A percentile compares a stretch with the other conserved stretches of the same genome.
These are phyloP conservation scores for Echeveria elegans DNA, from an alignment of 164 flowering plant genomes.

Conservation along the genomic window DNA sequence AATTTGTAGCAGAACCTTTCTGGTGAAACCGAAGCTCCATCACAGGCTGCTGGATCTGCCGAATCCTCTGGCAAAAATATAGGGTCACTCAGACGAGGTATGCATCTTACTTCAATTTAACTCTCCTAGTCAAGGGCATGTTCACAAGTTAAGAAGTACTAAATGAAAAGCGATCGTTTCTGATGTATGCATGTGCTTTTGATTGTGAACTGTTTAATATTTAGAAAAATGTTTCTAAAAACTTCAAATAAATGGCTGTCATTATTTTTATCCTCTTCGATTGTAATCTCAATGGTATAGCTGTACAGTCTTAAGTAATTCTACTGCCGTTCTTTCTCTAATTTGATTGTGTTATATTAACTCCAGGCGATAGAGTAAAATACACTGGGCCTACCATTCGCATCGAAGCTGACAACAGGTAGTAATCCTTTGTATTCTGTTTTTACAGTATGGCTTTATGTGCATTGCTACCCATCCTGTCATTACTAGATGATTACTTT, in stretches of 20 bases:
- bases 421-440: constrained; percentile 1
- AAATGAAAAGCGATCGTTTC: neutral
- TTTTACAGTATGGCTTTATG: neutral
- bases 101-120: neutral
- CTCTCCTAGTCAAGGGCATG: neutral
- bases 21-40: neutral
- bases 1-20: constrained; percentile 1
- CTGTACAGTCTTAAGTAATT: neutral
- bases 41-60: constrained; percentile 20
- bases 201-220: too few relatives aligned
- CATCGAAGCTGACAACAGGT: constrained; percentile 65
- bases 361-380: constrained; percentile 76
- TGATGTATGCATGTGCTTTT: neutral
- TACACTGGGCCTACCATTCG: constrained; percentile 53
- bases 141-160: too few relatives aligned
- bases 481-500: neutral
- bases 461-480: neutral
- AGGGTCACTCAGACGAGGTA: constrained; percentile 64
- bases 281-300: neutral
- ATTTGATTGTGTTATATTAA: neutral
- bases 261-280: neutral
- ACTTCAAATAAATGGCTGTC: neutral
- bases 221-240: neutral
- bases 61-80: constrained; percentile 40
- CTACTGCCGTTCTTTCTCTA: neutral